Evolutionary conservation across 305 asterid species (phyloP).

Genomic region (Solanum hybrid): DNA sequence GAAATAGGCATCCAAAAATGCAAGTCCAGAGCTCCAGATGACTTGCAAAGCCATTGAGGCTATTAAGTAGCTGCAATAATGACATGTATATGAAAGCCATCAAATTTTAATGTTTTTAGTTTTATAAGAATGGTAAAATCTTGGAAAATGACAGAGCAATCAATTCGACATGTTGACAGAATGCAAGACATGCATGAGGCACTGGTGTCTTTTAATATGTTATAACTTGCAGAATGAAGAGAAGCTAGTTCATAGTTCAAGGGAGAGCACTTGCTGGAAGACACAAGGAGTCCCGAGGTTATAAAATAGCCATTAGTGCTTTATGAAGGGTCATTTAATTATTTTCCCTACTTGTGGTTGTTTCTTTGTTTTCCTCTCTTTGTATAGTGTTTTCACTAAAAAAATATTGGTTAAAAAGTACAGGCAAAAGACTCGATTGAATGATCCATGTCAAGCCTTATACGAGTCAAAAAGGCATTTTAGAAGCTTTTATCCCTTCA

Average conservation of each 20-base stretch:
- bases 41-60: constrained; percentile 50
- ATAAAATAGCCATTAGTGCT: background rate
- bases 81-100: background rate
- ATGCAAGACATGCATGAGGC: background rate
- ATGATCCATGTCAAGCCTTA: background rate
- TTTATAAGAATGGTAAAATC: background rate
- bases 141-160: background rate
- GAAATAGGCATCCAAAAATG: constrained; percentile 35
- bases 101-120: background rate
- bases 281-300: background rate
- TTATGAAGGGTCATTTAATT: background rate
- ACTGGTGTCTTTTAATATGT: background rate
- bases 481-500: background rate
- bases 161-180: background rate
- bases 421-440: background rate
- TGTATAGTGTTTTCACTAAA: background rate
- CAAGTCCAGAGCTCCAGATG: constrained; percentile 42
- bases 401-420: background rate
- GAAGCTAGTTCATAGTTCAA: background rate
- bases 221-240: background rate
- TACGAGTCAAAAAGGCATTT: background rate
- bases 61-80: constrained; percentile 40
- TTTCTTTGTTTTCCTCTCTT: background rate
- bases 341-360: background rate
- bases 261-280: background rate